Evolutionary conservation across 2,329 filamentous ascomycete species (phyloP).

Genomic region (Bimuria novae-zelandiae): DNA sequence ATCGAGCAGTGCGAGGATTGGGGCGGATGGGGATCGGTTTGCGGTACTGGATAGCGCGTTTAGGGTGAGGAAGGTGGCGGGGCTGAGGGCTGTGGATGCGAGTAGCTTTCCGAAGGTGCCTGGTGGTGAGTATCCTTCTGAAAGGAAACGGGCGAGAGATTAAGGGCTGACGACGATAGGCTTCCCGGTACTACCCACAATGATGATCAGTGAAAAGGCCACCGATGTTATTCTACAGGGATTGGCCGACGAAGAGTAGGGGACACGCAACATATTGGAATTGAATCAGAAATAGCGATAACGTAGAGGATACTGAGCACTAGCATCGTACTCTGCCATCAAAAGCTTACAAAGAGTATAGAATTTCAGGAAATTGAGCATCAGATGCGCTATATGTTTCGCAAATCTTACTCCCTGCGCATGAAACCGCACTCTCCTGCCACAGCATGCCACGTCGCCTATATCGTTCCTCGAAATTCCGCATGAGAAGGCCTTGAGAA

Average conservation of each 20-base stretch:
- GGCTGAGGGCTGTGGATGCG: slow-evolving; percentile 26
- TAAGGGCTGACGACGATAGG: slow-evolving; percentile 1
- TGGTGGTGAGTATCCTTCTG: slow-evolving; percentile 42
- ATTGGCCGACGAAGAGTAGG: not conserved
- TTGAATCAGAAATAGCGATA: too few relatives aligned
- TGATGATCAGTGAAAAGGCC: slow-evolving; percentile 56
- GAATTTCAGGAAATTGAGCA: too few relatives aligned
- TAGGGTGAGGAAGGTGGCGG: slow-evolving; percentile 15
- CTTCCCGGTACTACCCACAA: slow-evolving; percentile 12
- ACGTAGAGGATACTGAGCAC: too few relatives aligned
- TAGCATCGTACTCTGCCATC: too few relatives aligned
- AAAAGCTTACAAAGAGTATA: too few relatives aligned
- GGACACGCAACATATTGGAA: too few relatives aligned
- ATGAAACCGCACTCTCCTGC: too few relatives aligned
- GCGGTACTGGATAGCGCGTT: slow-evolving; percentile 25
- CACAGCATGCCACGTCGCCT: too few relatives aligned
- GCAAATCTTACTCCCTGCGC: too few relatives aligned
- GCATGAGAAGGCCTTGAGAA: too few relatives aligned
- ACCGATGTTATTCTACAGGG: slow-evolving; percentile 54
- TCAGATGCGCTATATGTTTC: too few relatives aligned
- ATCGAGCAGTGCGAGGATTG: slow-evolving; percentile 20
- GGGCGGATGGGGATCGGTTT: slow-evolving; percentile 17
- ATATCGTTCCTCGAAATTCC: too few relatives aligned
- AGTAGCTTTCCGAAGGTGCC: slow-evolving; percentile 41
- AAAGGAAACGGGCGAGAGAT: not conserved